Evolutionary conservation across 2,329 filamentous ascomycete genomes (phyloP).

Genomic region (Uncinocarpus reesii): DNA sequence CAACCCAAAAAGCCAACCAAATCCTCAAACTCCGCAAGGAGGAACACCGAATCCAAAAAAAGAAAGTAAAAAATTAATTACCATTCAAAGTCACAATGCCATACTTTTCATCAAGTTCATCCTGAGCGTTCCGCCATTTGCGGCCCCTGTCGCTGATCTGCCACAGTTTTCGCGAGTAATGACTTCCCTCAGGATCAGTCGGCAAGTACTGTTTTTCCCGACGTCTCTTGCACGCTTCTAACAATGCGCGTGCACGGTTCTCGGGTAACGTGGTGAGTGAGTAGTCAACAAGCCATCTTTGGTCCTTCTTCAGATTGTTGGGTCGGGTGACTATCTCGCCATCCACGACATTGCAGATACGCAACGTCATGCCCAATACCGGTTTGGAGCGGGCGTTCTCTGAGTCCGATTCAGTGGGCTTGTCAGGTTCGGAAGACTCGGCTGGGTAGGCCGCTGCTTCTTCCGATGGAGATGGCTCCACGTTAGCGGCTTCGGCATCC

Average conservation of each 20-base stretch:
- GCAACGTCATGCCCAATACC: constrained; percentile 61
- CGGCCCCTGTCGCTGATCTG: constrained; percentile 48
- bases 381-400: constrained; percentile 20
- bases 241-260: constrained; percentile 42
- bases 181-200: constrained; percentile 35
- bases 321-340: constrained; percentile 55
- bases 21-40: too few species aligned
- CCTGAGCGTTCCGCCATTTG: constrained; percentile 47
- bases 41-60: neutral
- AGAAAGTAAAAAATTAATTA: neutral
- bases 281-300: constrained; percentile 69
- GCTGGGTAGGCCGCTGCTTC: neutral
- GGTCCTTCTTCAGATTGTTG: constrained; percentile 32
- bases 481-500: constrained; percentile 17
- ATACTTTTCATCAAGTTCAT: constrained; percentile 41
- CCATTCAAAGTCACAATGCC: constrained; percentile 24
- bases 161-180: constrained; percentile 27
- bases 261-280: constrained; percentile 53
- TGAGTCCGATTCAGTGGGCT: constrained; percentile 15
- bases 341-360: constrained; percentile 62
- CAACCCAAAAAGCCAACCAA: too few species aligned
- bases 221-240: constrained; percentile 47
- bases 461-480: constrained; percentile 17
- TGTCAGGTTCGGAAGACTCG: constrained; percentile 11
- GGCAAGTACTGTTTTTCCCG: constrained; percentile 42